Evolutionary conservation across 495 filamentous ascomycete species (phyloP).

Genomic region (Neurospora sp.): DNA sequence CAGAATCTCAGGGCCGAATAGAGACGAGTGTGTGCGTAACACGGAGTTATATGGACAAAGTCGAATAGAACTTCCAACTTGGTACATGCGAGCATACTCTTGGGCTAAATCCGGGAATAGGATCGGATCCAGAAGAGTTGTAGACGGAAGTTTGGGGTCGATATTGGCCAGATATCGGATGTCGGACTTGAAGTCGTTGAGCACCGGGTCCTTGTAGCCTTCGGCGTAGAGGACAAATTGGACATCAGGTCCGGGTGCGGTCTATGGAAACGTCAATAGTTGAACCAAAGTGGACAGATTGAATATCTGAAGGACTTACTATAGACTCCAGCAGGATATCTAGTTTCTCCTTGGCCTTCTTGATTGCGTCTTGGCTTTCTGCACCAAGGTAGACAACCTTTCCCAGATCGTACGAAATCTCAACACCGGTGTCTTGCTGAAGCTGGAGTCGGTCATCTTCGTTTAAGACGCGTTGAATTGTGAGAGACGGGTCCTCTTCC

Average conservation of each 20-base stretch:
- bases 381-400: conserved; percentile 27
- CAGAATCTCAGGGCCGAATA: conserved; percentile 8
- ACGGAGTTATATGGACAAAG: conserved; percentile 9
- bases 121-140: conserved; percentile 6
- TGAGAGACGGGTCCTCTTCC: conserved; percentile 1
- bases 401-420: conserved; percentile 12
- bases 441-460: conserved; percentile 13
- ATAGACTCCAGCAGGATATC: conserved; percentile 21
- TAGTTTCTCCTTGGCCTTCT: conserved; percentile 24
- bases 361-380: conserved; percentile 8
- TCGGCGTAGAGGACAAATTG: conserved; percentile 28
- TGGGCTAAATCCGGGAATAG: neutral
- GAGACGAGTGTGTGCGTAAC: neutral
- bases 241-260: neutral
- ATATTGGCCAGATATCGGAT: conserved; percentile 25
- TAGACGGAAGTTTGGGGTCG: conserved; percentile 5
- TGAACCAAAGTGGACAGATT: neutral
- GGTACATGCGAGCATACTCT: conserved; percentile 11
- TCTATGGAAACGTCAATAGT: neutral
- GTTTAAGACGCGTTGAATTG: conserved; percentile 9
- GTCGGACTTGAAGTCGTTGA: conserved; percentile 4
- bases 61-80: conserved; percentile 9
- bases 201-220: conserved; percentile 7
- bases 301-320: conserved; percentile 17
- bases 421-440: conserved; percentile 14